Evolutionary conservation across 208 protist species (phyloP).

Genomic region (Naegleria lovaniensis): DNA sequence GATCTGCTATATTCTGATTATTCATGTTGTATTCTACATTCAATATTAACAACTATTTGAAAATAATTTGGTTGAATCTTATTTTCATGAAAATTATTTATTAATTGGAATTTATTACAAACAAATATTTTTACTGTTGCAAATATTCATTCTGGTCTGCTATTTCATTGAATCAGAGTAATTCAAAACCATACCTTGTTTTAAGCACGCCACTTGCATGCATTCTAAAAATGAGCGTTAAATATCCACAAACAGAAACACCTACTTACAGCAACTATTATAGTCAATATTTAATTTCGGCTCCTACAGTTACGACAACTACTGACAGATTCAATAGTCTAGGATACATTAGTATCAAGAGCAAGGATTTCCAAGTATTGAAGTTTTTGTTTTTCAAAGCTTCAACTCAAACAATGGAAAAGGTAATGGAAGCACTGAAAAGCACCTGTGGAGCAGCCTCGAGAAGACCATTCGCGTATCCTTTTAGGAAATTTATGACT

Average conservation of each 20-base stretch:
- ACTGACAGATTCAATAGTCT: neutral
- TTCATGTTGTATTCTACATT: too few species aligned
- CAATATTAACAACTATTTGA: too few species aligned
- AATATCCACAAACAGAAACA: neutral
- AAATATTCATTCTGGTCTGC: too few species aligned
- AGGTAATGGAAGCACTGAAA: neutral
- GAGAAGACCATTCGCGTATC: neutral
- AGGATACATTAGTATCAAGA: neutral
- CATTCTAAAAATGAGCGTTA: neutral
- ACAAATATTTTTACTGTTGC: too few species aligned
- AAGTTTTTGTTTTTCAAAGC: neutral
- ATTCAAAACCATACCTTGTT: neutral
- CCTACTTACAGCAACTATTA: neutral
- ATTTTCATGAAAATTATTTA: too few species aligned
- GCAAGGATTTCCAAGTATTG: neutral
- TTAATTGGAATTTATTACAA: too few species aligned
- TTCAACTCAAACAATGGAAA: neutral
- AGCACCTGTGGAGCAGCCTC: neutral
- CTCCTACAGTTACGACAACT: neutral
- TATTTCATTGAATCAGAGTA: neutral
- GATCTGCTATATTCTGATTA: too few species aligned
- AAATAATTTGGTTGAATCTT: too few species aligned
- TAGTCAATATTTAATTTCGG: neutral
- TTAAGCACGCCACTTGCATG: neutral
- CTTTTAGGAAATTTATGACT: neutral